Conservation (phyloP, 2,329 filamentous ascomycete genomes). For the Arthroderma sp. region DNA sequence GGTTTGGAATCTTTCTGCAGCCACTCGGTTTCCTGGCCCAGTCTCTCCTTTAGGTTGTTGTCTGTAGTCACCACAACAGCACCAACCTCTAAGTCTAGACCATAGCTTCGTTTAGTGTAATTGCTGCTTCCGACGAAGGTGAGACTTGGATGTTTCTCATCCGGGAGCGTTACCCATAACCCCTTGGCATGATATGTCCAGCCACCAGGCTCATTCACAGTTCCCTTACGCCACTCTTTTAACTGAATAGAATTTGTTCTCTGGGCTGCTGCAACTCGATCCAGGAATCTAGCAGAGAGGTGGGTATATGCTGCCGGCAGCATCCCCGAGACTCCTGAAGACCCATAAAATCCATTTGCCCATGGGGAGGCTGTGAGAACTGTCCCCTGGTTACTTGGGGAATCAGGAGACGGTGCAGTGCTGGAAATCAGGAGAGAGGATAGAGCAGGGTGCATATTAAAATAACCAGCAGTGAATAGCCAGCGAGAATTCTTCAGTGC, state of each 20-base stretch:
- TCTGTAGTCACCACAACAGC: slow-evolving; percentile 75
- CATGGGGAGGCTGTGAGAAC: slow-evolving; percentile 86
- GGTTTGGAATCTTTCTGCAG: slow-evolving; percentile 60
- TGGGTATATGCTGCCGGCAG: slow-evolving; percentile 86
- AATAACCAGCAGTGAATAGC: slow-evolving; percentile 97
- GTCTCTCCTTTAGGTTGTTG: slow-evolving; percentile 53
- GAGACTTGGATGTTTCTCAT: slow-evolving; percentile 55
- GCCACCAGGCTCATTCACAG: slow-evolving; percentile 64
- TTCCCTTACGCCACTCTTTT: slow-evolving; percentile 79
- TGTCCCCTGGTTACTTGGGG: slow-evolving; percentile 47
- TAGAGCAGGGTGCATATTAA: slow-evolving; percentile 83
- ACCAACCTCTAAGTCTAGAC: slow-evolving; percentile 80
- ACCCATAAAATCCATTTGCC: slow-evolving; percentile 91
- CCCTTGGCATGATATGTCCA: slow-evolving; percentile 99
- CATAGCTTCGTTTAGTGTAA: slow-evolving; percentile 89
- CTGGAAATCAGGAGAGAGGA: slow-evolving; percentile 68
- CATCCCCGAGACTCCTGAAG: slow-evolving; percentile 76
- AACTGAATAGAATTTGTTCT: slow-evolving; percentile 52
- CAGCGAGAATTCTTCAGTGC: slow-evolving; percentile 60
- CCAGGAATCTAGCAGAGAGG: slow-evolving; percentile 69
- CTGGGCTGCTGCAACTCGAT: slow-evolving; percentile 44
- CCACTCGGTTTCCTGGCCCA: slow-evolving; percentile 72
- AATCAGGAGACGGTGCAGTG: slow-evolving; percentile 31
- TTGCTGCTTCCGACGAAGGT: slow-evolving; percentile 86
- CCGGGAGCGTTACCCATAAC: slow-evolving; percentile 62